Evolutionary conservation across 73 alveolate species (phyloP).

Genomic region (Tetrahymena malaccensis): DNA sequence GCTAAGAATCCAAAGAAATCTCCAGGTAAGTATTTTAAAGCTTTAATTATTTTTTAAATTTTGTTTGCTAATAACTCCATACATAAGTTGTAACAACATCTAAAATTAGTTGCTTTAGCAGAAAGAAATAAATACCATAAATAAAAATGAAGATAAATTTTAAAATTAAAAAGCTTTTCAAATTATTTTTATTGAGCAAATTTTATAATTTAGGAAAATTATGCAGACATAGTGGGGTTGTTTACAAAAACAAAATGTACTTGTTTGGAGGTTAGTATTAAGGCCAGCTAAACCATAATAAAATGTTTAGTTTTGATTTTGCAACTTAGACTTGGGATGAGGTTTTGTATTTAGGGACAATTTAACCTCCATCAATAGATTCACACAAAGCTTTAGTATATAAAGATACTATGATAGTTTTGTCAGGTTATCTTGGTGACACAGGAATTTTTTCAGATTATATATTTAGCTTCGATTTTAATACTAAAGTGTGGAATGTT

Average conservation of each 20-base stretch:
- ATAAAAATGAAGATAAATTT: too few relatives aligned
- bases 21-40: neutral
- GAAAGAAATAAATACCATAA: too few relatives aligned
- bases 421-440: neutral
- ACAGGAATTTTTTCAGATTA: neutral
- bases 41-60: neutral
- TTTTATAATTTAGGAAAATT: conserved; percentile 46
- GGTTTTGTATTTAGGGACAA: neutral
- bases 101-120: too few relatives aligned
- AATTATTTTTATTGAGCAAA: neutral
- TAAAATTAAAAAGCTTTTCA: too few relatives aligned
- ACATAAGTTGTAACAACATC: neutral
- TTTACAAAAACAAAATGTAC: conserved; percentile 51
- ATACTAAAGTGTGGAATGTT: neutral
- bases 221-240: conserved; percentile 87
- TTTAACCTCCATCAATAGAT: neutral
- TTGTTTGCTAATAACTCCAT: too few relatives aligned
- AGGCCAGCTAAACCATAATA: conserved; percentile 37
- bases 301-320: neutral
- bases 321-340: neutral
- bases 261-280: conserved; percentile 66
- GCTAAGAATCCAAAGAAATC: neutral
- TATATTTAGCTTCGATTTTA: neutral
- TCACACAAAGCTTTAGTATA: neutral
- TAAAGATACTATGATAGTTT: neutral